Conservation (phyloP, 2,329 filamentous ascomycete genomes). For the Ceratocystis huliohia region DNA sequence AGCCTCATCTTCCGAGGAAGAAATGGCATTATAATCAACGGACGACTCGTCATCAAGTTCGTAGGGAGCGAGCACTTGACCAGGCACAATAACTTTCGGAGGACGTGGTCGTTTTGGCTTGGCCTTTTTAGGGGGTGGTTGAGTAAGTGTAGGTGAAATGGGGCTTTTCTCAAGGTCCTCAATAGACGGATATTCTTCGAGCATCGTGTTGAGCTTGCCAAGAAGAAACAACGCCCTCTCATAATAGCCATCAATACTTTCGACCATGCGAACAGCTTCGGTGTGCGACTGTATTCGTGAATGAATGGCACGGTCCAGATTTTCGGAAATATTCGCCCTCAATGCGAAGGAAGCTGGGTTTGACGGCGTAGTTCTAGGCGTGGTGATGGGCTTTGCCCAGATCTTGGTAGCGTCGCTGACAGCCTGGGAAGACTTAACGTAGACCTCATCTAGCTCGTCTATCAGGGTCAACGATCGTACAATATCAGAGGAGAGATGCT, state of each 20-base stretch:
- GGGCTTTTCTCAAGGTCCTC: conserved; percentile 33
- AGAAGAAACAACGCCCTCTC: no score
- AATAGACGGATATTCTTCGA: conserved; percentile 44
- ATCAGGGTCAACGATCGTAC: conserved; percentile 53
- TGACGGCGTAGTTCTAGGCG: conserved; percentile 30
- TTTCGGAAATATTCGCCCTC: conserved; percentile 47
- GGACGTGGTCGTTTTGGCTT: conserved; percentile 29
- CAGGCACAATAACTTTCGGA: conserved; percentile 51
- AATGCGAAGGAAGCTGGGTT: conserved; percentile 36
- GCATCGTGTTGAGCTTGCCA: conserved; percentile 45
- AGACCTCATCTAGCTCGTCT: conserved; percentile 48
- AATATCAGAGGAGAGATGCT: conserved; percentile 56
- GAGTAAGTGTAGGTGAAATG: not conserved
- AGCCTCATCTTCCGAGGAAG: conserved; percentile 33
- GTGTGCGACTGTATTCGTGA: conserved; percentile 47
- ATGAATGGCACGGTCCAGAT: conserved; percentile 41
- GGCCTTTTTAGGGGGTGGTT: conserved; percentile 10
- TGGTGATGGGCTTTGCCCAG: conserved; percentile 43
- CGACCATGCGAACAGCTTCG: conserved; percentile 50
- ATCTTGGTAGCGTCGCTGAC: conserved; percentile 44
- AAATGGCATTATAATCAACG: conserved; percentile 37
- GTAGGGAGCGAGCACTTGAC: conserved; percentile 53
- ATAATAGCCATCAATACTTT: conserved; percentile 34
- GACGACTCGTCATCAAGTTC: conserved; percentile 50
- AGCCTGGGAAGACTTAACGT: conserved; percentile 41